A percentile compares a stretch with the other conserved stretches of the same genome.
Conservation (phyloP, 1,284 basidiomycete genomes). For the Ustilago shanxiensis region DNA sequence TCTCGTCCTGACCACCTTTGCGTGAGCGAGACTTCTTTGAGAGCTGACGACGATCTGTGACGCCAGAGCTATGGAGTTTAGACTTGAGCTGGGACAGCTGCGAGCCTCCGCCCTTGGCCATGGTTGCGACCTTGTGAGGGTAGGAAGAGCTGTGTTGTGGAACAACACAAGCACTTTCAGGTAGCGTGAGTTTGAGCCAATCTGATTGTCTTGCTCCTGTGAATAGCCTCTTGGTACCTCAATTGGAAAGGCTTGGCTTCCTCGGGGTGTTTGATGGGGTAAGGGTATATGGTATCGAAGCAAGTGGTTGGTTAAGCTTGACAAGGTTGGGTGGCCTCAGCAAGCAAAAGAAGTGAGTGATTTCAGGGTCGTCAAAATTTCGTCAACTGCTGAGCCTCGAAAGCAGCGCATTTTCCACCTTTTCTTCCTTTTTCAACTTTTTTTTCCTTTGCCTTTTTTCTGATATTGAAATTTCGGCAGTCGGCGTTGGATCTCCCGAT, state of each 20-base stretch:
- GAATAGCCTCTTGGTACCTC: background rate
- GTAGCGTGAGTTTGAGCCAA: background rate
- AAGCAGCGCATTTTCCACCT: slow-evolving; percentile 2
- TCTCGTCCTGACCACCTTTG: slow-evolving; percentile 74
- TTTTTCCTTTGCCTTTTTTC: background rate
- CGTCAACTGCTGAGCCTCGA: slow-evolving; percentile 6
- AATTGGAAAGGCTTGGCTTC: background rate
- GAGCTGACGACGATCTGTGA: slow-evolving; percentile 62
- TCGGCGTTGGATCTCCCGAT: slow-evolving; percentile 27
- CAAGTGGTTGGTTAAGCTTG: background rate
- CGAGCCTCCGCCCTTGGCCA: slow-evolving; percentile 65
- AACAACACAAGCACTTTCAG: background rate
- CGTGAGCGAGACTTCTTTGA: slow-evolving; percentile 57
- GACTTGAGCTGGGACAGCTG: slow-evolving; percentile 68
- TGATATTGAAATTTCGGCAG: background rate
- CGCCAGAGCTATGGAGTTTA: slow-evolving; percentile 60
- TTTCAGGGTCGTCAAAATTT: slow-evolving; percentile 36
- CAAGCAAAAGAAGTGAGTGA: background rate
- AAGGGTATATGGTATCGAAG: slow-evolving; percentile 20
- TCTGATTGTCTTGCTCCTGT: background rate
- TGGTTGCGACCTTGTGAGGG: slow-evolving; percentile 19
- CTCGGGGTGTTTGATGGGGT: slow-evolving; percentile 6
- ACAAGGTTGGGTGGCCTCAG: slow-evolving; percentile 1
- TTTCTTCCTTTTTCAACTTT: slow-evolving; percentile 1
- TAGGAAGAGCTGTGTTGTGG: background rate